These are phyloP conservation scores for Sabuloglossum arenarium DNA, from an alignment of 495 filamentous ascomycete genomes.

Conservation along the genomic window DNA sequence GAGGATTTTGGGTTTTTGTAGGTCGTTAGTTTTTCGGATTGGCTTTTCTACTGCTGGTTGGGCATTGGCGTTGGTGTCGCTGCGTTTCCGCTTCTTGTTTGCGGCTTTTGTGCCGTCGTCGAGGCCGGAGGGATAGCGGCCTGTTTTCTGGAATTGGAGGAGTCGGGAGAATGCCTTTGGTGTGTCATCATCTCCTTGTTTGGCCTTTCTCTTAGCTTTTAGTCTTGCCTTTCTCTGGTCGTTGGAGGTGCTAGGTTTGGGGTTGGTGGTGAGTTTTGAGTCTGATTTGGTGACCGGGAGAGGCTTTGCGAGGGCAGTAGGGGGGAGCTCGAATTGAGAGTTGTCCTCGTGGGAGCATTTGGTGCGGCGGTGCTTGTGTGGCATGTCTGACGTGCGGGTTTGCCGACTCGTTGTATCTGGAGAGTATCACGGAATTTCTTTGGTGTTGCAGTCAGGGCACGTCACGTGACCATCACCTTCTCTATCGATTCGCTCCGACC, in stretches of 20 bases:
- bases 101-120: not conserved
- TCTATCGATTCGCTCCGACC: not conserved
- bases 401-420: no score
- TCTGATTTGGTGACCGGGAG: not conserved
- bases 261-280: not conserved
- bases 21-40: no score
- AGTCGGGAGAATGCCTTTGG: slow-evolving; percentile 5
- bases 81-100: slow-evolving; percentile 49
- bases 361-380: slow-evolving; percentile 3
- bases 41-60: no score
- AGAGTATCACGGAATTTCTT: not conserved
- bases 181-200: slow-evolving; percentile 1
- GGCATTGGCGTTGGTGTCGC: slow-evolving; percentile 19
- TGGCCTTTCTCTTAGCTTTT: not conserved
- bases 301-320: not conserved
- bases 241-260: not conserved
- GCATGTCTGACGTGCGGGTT: no score
- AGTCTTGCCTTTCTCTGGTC: not conserved
- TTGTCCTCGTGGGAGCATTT: not conserved
- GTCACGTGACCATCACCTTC: not conserved
- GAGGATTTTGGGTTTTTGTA: slow-evolving; percentile 53
- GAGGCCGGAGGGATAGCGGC: not conserved
- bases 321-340: slow-evolving; percentile 1
- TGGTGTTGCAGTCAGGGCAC: not conserved
- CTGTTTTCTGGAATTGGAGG: not conserved